Evolutionary conservation across 345 rosid genomes (phyloP), one percentile per base, ranked within the genome.

Genomic region (Arabis hirsuta): DNA sequence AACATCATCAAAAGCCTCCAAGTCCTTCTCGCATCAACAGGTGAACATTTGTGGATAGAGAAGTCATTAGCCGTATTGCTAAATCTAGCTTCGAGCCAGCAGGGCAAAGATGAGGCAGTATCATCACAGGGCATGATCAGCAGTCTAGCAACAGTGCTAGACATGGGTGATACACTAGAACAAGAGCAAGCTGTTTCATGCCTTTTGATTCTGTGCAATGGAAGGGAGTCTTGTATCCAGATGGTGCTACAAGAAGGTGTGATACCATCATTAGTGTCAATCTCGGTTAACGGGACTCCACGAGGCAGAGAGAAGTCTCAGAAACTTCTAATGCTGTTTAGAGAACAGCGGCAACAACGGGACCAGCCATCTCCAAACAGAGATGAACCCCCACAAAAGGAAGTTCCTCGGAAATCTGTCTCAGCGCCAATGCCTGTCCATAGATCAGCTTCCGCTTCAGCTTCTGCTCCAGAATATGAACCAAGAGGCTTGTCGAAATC

Each of bases 191-290:
- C 96, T 7, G 92, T 79, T 24, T 65, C 91, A 0, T 96, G 98
- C 62, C 92, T 96, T 63, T 51, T 88, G 42, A 72, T 82, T 22
- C 74, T 96, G 47, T 96, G 99, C 73, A 83, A 71, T 1, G 90
- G 94, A 50, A 85, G 81, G 39, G 97, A 92, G 44, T 81, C 82
- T 32, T 92, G 99, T 78, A 73, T 90, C 57, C 91, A 88, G 47
- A 75, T 92, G 87, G 97, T 90, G 36, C 77, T 95, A 59, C 99
- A 90, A 77, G 99, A 95, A 84, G 99, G 99, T 12, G 99, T 90
- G 52, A 95, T 90, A 62, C 99, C 99, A 12, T 87, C 96, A 5
- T 66, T 95, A 66, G 98, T 95, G 63, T 92, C 99, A 6, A 81
- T 95, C 41, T 90, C 97, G 0, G 96, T 92, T n/a, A 92, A 92